phyloP scores from a whole-genome alignment of 176 grass and related monocot species.

The Typha latifolia region DNA sequence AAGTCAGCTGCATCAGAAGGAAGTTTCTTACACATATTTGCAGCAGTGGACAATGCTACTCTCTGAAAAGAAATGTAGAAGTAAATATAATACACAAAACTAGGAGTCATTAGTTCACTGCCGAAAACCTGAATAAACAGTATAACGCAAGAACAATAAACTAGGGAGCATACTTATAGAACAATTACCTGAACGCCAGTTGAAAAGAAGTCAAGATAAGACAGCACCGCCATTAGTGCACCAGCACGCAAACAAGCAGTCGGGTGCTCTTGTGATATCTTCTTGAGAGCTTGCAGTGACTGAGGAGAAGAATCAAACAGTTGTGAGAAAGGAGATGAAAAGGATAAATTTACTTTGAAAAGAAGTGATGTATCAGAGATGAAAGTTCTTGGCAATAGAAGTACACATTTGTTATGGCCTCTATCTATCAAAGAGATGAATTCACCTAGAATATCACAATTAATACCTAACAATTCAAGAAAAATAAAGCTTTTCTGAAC shows the following conservation, averaged over 20 bases:
- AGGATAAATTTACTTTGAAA: no score
- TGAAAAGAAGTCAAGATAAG: constrained; percentile 94
- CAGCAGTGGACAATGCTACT: constrained; percentile 81
- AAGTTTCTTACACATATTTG: constrained; percentile 92
- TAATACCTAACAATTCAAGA: no score
- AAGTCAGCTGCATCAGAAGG: constrained; percentile 90
- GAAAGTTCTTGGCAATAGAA: background rate
- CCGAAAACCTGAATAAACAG: background rate
- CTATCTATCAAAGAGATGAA: background rate
- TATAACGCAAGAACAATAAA: constrained; percentile 3
- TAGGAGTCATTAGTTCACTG: background rate
- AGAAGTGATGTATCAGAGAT: no score
- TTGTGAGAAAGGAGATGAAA: constrained; percentile 8
- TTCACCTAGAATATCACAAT: no score
- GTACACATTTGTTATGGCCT: constrained; percentile 7
- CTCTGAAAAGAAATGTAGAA: constrained; percentile 38
- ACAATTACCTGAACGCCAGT: constrained; percentile 78
- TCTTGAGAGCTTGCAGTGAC: constrained; percentile 96
- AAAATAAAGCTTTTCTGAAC: no score
- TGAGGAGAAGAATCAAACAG: constrained; percentile 10
- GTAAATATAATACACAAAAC: constrained; percentile 19
- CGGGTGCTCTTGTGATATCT: constrained; percentile 90
- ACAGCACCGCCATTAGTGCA: constrained; percentile 89
- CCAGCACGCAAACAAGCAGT: constrained; percentile 91
- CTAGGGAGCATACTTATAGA: background rate